Conservation (phyloP, 192 early-diverging fungal species). For the Dimargaris verticillata region DNA sequence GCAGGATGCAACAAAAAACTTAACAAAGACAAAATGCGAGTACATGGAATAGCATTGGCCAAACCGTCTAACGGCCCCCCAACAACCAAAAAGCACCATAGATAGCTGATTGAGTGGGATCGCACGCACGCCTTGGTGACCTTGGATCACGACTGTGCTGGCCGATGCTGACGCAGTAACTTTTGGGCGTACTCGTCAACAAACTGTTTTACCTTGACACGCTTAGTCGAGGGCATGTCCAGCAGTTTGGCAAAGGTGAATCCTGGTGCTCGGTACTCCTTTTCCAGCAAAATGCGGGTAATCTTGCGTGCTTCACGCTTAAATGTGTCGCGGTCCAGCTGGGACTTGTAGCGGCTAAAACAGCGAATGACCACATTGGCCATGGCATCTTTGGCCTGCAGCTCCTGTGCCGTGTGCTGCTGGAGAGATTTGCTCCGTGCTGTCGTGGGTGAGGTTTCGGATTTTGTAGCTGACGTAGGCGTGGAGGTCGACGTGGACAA, state of each 20-base stretch:
- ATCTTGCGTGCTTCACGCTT: conserved; percentile 33
- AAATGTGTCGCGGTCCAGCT: conserved; percentile 26
- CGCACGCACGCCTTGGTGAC: too few relatives aligned
- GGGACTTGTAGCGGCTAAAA: conserved; percentile 25
- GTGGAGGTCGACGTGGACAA: background rate
- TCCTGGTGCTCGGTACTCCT: conserved; percentile 24
- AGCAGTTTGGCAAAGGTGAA: conserved; percentile 25
- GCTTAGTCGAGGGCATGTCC: conserved; percentile 24
- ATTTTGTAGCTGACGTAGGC: background rate
- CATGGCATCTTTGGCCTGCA: conserved; percentile 23
- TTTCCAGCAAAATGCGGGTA: conserved; percentile 31
- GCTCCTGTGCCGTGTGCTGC: conserved; percentile 23
- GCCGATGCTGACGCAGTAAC: conserved; percentile 4
- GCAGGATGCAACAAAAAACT: too few relatives aligned
- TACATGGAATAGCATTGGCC: too few relatives aligned
- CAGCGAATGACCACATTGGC: conserved; percentile 25
- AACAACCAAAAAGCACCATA: too few relatives aligned
- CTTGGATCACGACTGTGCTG: too few relatives aligned
- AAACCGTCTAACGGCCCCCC: too few relatives aligned
- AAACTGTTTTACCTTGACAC: conserved; percentile 29
- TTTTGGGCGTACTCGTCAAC: conserved; percentile 22
- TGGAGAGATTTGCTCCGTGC: background rate
- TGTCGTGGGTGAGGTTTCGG: background rate
- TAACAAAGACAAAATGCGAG: too few relatives aligned
- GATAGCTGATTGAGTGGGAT: too few relatives aligned